Percentiles rank a stretch among this genome's conserved stretches.
Evolutionary conservation across 2,329 filamentous ascomycete genomes (phyloP).

Genomic region (Davidsoniella virescens): DNA sequence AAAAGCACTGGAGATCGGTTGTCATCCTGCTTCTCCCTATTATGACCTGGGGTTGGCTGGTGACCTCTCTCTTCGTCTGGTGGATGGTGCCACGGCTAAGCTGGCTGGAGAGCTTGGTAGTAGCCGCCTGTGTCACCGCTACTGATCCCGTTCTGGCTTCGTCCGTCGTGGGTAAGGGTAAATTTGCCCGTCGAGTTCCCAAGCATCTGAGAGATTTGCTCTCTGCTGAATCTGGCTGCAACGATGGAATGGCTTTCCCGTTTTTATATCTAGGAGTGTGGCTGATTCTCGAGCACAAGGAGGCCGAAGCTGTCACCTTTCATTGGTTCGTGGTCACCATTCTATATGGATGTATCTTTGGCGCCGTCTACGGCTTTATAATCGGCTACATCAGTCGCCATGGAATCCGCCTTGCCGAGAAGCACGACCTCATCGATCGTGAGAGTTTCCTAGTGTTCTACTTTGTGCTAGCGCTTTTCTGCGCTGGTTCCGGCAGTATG

Average conservation of each 20-base stretch:
- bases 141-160: conserved; percentile 95
- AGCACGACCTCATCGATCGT: conserved; percentile 72
- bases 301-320: conserved; percentile 52
- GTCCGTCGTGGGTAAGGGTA: conserved; percentile 95
- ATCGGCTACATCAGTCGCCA: conserved; percentile 85
- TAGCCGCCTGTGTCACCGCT: conserved; percentile 87
- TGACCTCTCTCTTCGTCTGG: conserved; percentile 89
- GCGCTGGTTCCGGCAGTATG: conserved; percentile 80
- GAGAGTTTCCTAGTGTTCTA: conserved; percentile 98
- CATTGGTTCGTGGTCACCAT: conserved; percentile 85
- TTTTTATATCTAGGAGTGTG: conserved; percentile 91
- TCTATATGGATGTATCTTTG: conserved; percentile 91
- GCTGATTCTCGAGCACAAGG: conserved; percentile 62
- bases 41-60: conserved; percentile 92
- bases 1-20: conserved; percentile 90
- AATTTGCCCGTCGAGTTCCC: conserved; percentile 92
- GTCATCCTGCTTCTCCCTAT: conserved; percentile 76
- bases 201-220: conserved; percentile 93
- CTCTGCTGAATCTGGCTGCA: conserved; percentile 93
- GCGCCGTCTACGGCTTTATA: conserved; percentile 70
- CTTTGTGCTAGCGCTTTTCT: conserved; percentile 90
- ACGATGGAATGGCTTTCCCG: conserved; percentile 98
- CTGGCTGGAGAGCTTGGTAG: conserved; percentile 79
- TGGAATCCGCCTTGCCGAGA: conserved; percentile 75
- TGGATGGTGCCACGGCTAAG: conserved; percentile 64